These are phyloP conservation scores for Capsicum baccatum DNA, from an alignment of 257 asterid genomes.

Conservation along the genomic window DNA sequence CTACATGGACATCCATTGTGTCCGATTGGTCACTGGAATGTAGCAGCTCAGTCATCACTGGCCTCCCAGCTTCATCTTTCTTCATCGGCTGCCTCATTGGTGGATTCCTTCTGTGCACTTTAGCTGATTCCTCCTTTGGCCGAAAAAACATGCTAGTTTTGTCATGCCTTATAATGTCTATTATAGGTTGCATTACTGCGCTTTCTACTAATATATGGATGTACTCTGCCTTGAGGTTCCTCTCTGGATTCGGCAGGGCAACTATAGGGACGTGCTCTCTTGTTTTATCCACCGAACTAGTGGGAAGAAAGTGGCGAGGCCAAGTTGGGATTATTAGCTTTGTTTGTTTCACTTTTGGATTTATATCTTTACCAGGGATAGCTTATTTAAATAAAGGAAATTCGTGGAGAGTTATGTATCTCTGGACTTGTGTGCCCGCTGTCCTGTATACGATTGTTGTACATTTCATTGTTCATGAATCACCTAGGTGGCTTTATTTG, in stretches of 20 bases:
- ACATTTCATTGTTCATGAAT: slow-evolving; percentile 48
- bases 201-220: slow-evolving; percentile 53
- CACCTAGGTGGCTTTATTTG: slow-evolving; percentile 80
- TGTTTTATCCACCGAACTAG: slow-evolving; percentile 66
- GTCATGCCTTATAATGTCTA: slow-evolving; percentile 55
- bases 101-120: slow-evolving; percentile 61
- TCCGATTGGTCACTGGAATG: slow-evolving; percentile 81
- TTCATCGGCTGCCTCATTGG: slow-evolving; percentile 65
- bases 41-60: slow-evolving; percentile 54
- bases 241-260: slow-evolving; percentile 61
- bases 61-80: slow-evolving; percentile 69
- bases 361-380: slow-evolving; percentile 57
- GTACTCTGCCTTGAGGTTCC: slow-evolving; percentile 48
- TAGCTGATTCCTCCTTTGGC: slow-evolving; percentile 70
- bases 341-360: slow-evolving; percentile 65
- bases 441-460: slow-evolving; percentile 42
- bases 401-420: slow-evolving; percentile 66
- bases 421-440: slow-evolving; percentile 59
- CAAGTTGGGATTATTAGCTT: slow-evolving; percentile 59
- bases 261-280: slow-evolving; percentile 60
- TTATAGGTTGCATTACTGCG: slow-evolving; percentile 51
- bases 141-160: slow-evolving; percentile 58
- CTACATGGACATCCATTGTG: slow-evolving; percentile 49
- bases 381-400: slow-evolving; percentile 43
- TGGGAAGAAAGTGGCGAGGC: slow-evolving; percentile 68